phyloP scores from a whole-genome alignment of 352 stramenopile species.

The Phytopythium montanum region DNA sequence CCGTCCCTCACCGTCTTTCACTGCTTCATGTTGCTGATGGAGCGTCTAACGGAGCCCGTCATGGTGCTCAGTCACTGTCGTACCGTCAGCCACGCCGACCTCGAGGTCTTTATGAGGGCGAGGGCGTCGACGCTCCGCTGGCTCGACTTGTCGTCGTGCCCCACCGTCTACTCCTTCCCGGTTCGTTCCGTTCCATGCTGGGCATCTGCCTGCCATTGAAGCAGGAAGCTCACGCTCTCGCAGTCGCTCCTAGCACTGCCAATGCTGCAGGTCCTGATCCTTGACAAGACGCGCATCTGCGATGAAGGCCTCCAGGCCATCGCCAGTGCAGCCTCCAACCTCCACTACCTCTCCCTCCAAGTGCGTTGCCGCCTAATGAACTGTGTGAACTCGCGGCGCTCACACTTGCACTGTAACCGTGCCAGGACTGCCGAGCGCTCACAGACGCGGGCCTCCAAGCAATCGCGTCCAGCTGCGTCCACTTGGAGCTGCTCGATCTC shows the following conservation, averaged over 20 bases:
- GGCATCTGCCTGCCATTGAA: background rate
- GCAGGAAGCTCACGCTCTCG: background rate
- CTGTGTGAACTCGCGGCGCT: background rate
- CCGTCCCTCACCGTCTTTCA: background rate
- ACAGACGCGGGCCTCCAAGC: slow-evolving; percentile 40
- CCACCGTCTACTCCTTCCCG: slow-evolving; percentile 36
- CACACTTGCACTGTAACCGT: slow-evolving; percentile 1
- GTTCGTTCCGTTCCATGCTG: slow-evolving; percentile 11
- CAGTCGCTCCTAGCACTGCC: slow-evolving; percentile 15
- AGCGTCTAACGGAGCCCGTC: background rate
- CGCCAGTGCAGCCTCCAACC: slow-evolving; percentile 19
- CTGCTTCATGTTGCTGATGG: background rate
- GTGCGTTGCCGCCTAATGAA: slow-evolving; percentile 12
- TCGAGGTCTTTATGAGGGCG: slow-evolving; percentile 28
- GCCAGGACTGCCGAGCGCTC: slow-evolving; percentile 49
- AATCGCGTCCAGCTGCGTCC: slow-evolving; percentile 28
- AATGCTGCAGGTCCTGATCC: slow-evolving; percentile 51
- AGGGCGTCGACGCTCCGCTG: slow-evolving; percentile 29
- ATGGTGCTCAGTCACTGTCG: background rate
- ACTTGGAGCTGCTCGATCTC: slow-evolving; percentile 55
- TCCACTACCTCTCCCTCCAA: slow-evolving; percentile 70
- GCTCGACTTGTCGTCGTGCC: slow-evolving; percentile 55
- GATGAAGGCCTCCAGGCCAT: slow-evolving; percentile 42
- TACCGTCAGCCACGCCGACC: slow-evolving; percentile 35
- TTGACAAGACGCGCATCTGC: slow-evolving; percentile 52